A percentile compares a stretch with the other conserved stretches of the same genome.
Conservation (phyloP, 768 basidiomycete species). For the Sarcodon aspratus region DNA sequence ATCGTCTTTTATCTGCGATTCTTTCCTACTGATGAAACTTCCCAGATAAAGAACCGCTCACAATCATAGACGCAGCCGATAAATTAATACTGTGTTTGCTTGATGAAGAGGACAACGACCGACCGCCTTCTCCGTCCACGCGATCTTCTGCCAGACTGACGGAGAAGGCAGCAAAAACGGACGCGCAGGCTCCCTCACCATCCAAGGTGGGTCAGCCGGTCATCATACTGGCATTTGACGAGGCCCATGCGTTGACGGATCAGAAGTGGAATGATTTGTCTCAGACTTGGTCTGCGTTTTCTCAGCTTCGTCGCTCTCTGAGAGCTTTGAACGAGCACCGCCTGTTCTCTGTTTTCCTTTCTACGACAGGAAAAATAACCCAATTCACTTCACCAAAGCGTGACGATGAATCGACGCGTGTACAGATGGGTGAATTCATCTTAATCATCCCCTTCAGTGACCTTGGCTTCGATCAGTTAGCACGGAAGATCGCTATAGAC, state of each 20-base stretch:
- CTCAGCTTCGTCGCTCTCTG: slow-evolving; percentile 7
- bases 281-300: background rate
- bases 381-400: slow-evolving; percentile 2
- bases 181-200: no score
- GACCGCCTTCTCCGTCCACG: no score
- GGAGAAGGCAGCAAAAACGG: no score
- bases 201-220: background rate
- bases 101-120: no score
- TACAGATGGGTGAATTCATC: slow-evolving; percentile 3
- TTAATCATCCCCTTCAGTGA: slow-evolving; percentile 9
- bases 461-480: slow-evolving; percentile 16
- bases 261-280: background rate
- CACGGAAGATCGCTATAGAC: slow-evolving; percentile 1
- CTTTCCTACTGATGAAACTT: no score
- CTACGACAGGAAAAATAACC: slow-evolving; percentile 12
- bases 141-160: no score
- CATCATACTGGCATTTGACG: slow-evolving; percentile 15
- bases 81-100: no score
- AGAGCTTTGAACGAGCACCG: slow-evolving; percentile 3
- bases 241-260: slow-evolving; percentile 8
- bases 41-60: no score
- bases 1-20: no score
- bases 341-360: slow-evolving; percentile 13
- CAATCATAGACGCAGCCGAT: no score
- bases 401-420: slow-evolving; percentile 3